These are phyloP conservation scores for Protostelium mycophagum DNA, from an alignment of 78 protist species.

Conservation along the genomic window DNA sequence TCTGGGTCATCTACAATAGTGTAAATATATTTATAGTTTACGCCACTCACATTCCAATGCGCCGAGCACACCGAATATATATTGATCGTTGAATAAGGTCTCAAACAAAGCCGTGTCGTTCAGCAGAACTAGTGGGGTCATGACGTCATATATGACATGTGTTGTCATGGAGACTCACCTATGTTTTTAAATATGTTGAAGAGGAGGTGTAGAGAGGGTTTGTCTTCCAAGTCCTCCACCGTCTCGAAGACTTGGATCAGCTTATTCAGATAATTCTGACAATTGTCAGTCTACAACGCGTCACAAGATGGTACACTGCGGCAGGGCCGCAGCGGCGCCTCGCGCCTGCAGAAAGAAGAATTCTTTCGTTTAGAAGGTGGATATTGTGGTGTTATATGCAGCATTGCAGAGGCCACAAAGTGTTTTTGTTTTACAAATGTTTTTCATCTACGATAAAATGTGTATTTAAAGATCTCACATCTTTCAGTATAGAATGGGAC, in stretches of 20 bases:
- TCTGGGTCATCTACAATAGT: conserved; percentile 73
- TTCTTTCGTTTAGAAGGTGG: no score
- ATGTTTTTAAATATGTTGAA: conserved; percentile 39
- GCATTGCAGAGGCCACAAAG: neutral
- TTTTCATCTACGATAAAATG: no score
- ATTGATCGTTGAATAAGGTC: conserved; percentile 54
- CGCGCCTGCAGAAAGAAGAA: no score
- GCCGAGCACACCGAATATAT: conserved; percentile 60
- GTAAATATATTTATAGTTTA: neutral
- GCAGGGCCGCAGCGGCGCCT: no score
- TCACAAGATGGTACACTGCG: no score
- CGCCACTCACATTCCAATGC: conserved; percentile 69
- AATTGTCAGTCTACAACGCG: no score
- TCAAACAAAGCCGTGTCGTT: conserved; percentile 59
- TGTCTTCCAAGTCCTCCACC: conserved; percentile 32
- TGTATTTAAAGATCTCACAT: neutral
- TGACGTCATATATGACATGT: neutral
- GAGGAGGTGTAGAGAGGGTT: conserved; percentile 16
- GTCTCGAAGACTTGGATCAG: conserved; percentile 50
- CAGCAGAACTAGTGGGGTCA: conserved; percentile 25
- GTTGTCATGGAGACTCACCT: conserved; percentile 12
- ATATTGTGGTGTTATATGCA: no score
- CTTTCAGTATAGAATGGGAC: neutral
- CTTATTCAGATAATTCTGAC: conserved; percentile 45
- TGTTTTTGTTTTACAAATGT: no score